Evolutionary conservation across 176 grass and related monocot species (phyloP).

Genomic region (Ensete glaucum): DNA sequence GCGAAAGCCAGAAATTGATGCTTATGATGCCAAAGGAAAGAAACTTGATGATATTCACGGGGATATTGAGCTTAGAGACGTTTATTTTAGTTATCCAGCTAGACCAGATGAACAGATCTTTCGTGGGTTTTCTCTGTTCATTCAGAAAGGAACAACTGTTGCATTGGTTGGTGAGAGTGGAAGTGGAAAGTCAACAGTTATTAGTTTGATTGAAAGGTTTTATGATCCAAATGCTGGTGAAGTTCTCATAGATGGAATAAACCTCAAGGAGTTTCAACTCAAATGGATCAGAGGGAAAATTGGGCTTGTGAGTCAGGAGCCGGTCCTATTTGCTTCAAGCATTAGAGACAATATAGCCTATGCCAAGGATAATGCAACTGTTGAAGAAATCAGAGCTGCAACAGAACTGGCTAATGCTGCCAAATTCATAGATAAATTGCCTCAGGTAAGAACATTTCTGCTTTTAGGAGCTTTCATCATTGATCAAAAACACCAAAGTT

Average conservation of each 20-base stretch:
- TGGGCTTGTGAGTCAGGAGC: constrained; percentile 88
- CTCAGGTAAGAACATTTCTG: constrained; percentile 42
- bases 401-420: constrained; percentile 83
- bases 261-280: constrained; percentile 79
- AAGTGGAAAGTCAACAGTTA: constrained; percentile 76
- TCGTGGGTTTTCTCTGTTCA: constrained; percentile 54
- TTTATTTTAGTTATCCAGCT: constrained; percentile 75
- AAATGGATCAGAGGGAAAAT: constrained; percentile 88
- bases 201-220: constrained; percentile 79
- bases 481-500: neutral
- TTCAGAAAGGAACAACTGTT: constrained; percentile 51
- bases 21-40: constrained; percentile 43
- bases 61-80: constrained; percentile 61
- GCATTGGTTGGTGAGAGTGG: constrained; percentile 81
- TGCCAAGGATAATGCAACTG: constrained; percentile 57
- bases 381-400: constrained; percentile 79
- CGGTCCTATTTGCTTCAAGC: constrained; percentile 62
- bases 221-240: constrained; percentile 59
- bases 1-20: constrained; percentile 70
- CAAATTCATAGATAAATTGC: constrained; percentile 96
- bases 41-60: constrained; percentile 70
- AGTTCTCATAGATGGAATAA: constrained; percentile 61
- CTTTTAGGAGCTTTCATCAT: constrained; percentile 7
- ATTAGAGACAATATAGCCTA: constrained; percentile 85
- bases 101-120: constrained; percentile 73